Evolutionary conservation across 2,329 filamentous ascomycete species (phyloP).

Genomic region (Amauroascus niger): DNA sequence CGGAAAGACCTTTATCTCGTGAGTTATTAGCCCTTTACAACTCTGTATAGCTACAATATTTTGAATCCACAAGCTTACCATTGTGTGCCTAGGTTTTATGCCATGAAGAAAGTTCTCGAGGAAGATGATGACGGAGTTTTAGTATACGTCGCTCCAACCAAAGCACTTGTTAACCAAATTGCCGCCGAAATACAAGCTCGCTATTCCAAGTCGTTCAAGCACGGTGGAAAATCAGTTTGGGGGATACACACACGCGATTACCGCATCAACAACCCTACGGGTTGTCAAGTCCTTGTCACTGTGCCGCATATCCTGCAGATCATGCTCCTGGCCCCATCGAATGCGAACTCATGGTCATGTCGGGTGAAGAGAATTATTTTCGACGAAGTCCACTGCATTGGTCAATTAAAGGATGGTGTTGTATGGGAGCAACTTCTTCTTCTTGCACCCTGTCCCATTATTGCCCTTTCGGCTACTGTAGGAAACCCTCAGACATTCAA

Average conservation of each 20-base stretch:
- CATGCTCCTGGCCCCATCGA: slow-evolving; percentile 58
- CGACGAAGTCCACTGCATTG: slow-evolving; percentile 73
- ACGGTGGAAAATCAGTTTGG: slow-evolving; percentile 60
- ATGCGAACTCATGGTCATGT: slow-evolving; percentile 57
- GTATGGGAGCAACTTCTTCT: slow-evolving; percentile 71
- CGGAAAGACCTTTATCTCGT: slow-evolving; percentile 71
- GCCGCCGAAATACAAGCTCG: slow-evolving; percentile 67
- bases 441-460: slow-evolving; percentile 64
- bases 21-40: slow-evolving; percentile 11
- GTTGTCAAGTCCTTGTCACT: slow-evolving; percentile 67
- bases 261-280: slow-evolving; percentile 60
- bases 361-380: slow-evolving; percentile 68
- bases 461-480: slow-evolving; percentile 69
- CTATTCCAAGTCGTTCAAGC: slow-evolving; percentile 52
- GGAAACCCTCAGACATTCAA: slow-evolving; percentile 64
- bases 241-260: slow-evolving; percentile 69
- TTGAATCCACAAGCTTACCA: background rate
- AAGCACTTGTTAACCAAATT: slow-evolving; percentile 74
- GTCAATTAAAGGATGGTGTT: slow-evolving; percentile 63
- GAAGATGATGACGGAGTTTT: slow-evolving; percentile 59
- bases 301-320: slow-evolving; percentile 71
- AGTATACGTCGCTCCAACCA: slow-evolving; percentile 72
- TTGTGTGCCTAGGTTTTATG: slow-evolving; percentile 51
- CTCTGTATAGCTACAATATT: no score
- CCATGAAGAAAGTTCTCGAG: slow-evolving; percentile 66